Evolutionary conservation across 805 yeast species (phyloP).

Genomic region (Jamesozyma spencerorum): DNA sequence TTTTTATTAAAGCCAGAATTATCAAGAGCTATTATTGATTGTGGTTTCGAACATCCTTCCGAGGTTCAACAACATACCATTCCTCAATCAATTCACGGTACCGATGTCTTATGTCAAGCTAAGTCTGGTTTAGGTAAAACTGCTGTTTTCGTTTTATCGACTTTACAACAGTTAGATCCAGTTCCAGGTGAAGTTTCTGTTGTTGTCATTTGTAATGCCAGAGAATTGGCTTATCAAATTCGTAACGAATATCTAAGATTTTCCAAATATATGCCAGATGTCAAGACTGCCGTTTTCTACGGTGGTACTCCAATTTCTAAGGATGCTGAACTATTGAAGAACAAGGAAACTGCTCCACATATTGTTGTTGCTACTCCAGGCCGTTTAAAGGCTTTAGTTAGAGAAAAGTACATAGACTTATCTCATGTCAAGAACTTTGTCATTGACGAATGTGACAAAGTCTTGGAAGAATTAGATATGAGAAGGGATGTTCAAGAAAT

Average conservation of each 20-base stretch:
- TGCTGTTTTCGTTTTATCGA: conserved; percentile 92
- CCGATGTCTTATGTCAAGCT: conserved; percentile 97
- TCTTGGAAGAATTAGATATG: conserved; percentile 84
- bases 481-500: conserved; percentile 98
- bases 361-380: conserved; percentile 98
- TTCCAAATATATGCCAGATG: conserved; percentile 97
- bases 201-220: conserved; percentile 92
- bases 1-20: conserved; percentile 93
- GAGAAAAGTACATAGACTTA: conserved; percentile 81
- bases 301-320: conserved; percentile 86
- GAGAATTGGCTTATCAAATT: conserved; percentile 97
- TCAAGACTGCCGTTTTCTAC: conserved; percentile 90
- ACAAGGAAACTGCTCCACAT: conserved; percentile 92
- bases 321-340: conserved; percentile 80
- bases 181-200: conserved; percentile 94
- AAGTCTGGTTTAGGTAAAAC: conserved; percentile 99
- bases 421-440: conserved; percentile 89
- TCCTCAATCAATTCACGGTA: conserved; percentile 95
- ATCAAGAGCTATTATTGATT: conserved; percentile 94
- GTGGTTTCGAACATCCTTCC: conserved; percentile 99
- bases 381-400: conserved; percentile 86
- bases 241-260: conserved; percentile 95
- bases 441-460: conserved; percentile 97
- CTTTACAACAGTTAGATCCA: conserved; percentile 94
- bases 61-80: conserved; percentile 98